Evolutionary conservation across 768 basidiomycete genomes (phyloP).

Genomic region (Tulasnella sp.): DNA sequence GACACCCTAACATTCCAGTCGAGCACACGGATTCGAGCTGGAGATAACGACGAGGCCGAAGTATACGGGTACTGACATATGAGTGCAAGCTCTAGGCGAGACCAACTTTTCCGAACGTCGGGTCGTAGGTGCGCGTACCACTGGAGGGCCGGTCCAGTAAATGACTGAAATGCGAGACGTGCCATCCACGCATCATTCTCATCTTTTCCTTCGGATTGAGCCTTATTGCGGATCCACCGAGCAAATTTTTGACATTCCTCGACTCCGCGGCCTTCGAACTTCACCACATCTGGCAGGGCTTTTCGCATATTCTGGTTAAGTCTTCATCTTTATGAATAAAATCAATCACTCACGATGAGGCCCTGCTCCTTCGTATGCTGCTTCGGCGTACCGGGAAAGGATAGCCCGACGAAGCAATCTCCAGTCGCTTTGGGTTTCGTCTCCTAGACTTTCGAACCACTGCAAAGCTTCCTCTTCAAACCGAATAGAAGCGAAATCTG

Average conservation of each 20-base stretch:
- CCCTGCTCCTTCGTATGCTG: background rate
- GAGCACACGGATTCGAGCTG: background rate
- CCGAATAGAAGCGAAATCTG: background rate
- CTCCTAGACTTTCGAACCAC: constrained; percentile 2
- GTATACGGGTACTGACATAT: background rate
- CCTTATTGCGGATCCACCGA: background rate
- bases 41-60: background rate
- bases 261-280: background rate
- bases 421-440: constrained; percentile 2
- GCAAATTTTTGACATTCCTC: constrained; percentile 5
- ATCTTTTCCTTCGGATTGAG: background rate
- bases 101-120: background rate
- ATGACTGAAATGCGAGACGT: background rate
- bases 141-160: background rate
- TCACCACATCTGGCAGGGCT: background rate
- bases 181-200: constrained; percentile 11
- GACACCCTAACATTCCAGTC: background rate
- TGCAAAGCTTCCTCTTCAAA: background rate
- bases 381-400: background rate
- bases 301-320: background rate
- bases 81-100: background rate
- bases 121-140: background rate
- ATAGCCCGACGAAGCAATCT: background rate
- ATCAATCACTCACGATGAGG: background rate
- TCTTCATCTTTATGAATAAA: background rate